A percentile compares a stretch with the other conserved stretches of the same genome.
Conservation (phyloP, 1,284 basidiomycete genomes). For the Cyathus olla region DNA sequence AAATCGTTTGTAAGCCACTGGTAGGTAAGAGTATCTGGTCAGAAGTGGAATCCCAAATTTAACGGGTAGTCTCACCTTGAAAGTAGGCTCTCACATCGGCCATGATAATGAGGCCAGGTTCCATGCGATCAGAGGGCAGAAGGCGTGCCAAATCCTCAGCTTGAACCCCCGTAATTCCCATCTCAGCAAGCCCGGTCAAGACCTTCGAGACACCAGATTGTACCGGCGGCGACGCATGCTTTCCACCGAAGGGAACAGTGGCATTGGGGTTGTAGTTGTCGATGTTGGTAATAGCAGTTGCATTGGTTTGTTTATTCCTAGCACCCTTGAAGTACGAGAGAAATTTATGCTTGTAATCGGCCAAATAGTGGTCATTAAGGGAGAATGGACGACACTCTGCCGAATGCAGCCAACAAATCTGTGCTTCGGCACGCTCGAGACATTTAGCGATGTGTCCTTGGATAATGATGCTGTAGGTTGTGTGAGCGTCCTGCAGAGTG, state of each 20-base stretch:
- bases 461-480: background rate
- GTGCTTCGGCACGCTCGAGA: slow-evolving; percentile 45
- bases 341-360: slow-evolving; percentile 66
- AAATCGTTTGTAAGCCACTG: slow-evolving; percentile 79
- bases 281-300: background rate
- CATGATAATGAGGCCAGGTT: slow-evolving; percentile 72
- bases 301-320: background rate
- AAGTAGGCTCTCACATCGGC: slow-evolving; percentile 80
- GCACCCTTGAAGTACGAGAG: slow-evolving; percentile 41
- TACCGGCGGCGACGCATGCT: background rate
- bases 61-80: slow-evolving; percentile 57
- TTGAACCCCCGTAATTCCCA: slow-evolving; percentile 56
- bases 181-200: slow-evolving; percentile 51
- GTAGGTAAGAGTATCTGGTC: background rate
- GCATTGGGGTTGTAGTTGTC: background rate
- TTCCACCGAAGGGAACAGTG: background rate
- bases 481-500: background rate
- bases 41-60: background rate
- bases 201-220: slow-evolving; percentile 44
- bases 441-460: slow-evolving; percentile 32
- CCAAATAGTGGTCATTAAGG: slow-evolving; percentile 64
- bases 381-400: slow-evolving; percentile 62
- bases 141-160: slow-evolving; percentile 62
- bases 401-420: slow-evolving; percentile 58
- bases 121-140: slow-evolving; percentile 62